Evolutionary conservation across 2,329 filamentous ascomycete genomes (phyloP).

Genomic region (Beauveria brongniartii): DNA sequence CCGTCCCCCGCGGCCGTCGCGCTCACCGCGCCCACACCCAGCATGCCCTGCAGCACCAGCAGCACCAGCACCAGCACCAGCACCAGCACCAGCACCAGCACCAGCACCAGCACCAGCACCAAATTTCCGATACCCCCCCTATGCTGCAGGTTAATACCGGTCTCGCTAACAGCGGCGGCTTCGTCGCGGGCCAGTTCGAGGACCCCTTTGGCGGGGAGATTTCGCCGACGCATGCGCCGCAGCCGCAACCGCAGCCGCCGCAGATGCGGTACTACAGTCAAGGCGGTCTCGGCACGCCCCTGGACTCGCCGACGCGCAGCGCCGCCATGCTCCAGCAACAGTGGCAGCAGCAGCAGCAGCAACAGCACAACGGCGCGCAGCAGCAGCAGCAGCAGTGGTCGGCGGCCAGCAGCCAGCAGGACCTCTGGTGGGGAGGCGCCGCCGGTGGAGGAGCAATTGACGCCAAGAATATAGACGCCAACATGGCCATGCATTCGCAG

Average conservation of each 20-base stretch:
- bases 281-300: conserved; percentile 27
- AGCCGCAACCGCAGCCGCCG: conserved; percentile 7
- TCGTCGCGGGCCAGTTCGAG: conserved; percentile 29
- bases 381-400: not conserved
- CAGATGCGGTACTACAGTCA: conserved; percentile 24
- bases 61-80: not conserved
- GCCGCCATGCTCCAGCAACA: conserved; percentile 16
- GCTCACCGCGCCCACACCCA: conserved; percentile 18
- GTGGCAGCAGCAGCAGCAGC: conserved; percentile 12
- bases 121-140: conserved; percentile 13
- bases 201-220: conserved; percentile 30
- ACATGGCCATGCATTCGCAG: conserved; percentile 18
- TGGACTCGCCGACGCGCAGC: conserved; percentile 30
- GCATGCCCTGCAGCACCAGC: not conserved
- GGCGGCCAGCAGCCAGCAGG: conserved; percentile 12
- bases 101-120: conserved; percentile 7
- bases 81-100: not conserved
- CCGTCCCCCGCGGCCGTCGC: not conserved
- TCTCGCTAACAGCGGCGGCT: conserved; percentile 17
- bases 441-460: conserved; percentile 19
- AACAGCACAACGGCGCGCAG: not conserved
- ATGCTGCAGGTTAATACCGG: conserved; percentile 20
- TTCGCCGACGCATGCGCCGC: conserved; percentile 17
- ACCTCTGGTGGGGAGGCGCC: conserved; percentile 22
- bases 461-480: conserved; percentile 26